These are phyloP conservation scores for Xerocomus nothofagi DNA, from an alignment of 1,284 basidiomycete genomes.

Conservation along the genomic window DNA sequence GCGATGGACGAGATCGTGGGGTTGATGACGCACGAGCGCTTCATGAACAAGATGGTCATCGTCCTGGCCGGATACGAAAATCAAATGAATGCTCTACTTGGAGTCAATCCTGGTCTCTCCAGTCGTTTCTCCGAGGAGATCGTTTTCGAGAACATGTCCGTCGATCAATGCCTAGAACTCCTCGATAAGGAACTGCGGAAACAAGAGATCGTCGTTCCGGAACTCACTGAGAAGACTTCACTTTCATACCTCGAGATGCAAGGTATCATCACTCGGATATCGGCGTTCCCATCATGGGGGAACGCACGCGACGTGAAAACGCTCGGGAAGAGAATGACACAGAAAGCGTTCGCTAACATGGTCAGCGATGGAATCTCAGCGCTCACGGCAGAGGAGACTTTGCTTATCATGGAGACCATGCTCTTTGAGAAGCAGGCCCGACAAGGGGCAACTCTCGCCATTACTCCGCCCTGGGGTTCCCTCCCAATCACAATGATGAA, in stretches of 20 bases:
- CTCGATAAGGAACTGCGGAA: constrained; percentile 24
- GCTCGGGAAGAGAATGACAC: neutral
- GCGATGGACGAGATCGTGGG: constrained; percentile 65
- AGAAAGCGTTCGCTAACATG: neutral
- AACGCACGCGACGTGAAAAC: neutral
- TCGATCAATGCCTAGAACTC: constrained; percentile 50
- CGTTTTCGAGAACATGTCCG: constrained; percentile 50
- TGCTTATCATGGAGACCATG: constrained; percentile 4
- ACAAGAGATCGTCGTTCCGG: neutral
- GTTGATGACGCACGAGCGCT: constrained; percentile 54
- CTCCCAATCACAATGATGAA: neutral
- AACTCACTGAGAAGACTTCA: neutral
- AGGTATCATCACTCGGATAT: neutral
- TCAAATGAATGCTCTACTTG: constrained; percentile 52
- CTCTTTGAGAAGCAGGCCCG: neutral
- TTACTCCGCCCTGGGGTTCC: neutral
- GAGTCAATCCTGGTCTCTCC: constrained; percentile 57
- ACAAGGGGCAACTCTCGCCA: neutral
- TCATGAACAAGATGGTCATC: constrained; percentile 56
- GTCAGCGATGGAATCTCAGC: neutral
- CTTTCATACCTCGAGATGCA: neutral
- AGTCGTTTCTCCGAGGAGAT: constrained; percentile 65
- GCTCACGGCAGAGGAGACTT: constrained; percentile 13
- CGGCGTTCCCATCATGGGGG: neutral
- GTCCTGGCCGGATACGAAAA: constrained; percentile 58